Base-by-base conservation (phyloP, 2,329 filamentous ascomycete genomes). In the Calonectria leucothoes region DNA sequence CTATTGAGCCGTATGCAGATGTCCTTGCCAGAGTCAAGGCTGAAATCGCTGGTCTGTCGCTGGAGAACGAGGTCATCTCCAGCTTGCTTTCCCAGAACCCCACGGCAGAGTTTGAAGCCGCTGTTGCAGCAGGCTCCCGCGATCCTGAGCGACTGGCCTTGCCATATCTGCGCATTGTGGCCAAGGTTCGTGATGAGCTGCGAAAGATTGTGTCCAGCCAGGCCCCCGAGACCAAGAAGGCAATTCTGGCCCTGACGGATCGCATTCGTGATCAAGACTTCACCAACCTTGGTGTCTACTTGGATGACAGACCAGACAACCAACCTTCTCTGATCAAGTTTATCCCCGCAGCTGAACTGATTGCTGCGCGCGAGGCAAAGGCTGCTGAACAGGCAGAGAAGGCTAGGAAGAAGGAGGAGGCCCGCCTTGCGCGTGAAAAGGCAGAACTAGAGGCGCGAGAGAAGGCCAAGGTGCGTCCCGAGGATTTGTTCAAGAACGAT, bases 271-370 rank as follows among this genome's bases (percentile, higher is more conserved):
- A 98, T 82, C 89, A 91, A 12, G 92, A 96, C 70, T 91, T 98
- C 14, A 96, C 94, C 79, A 92, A 96, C 71, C 87, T 97, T 0
- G 94, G 93, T 45, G 93, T 98, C 71, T 97, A 97, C 81, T 91
- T 98, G 1, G 96, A 98, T 81, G 96, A 98, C 80, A 91, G 95
- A 64, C 86, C 86, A n/a, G 90, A 90, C 59, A 87, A 87, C 69
- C 89, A 89, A 81, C 93, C 91, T 0, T 95, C 95, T 0, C 89
- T 98, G 37, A 93, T 98, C 74, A 92, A 92, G 79, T 92, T 92
- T 73, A 86, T 92, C 12, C 89, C 90, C 0, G 89, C 88, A 5
- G 85, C 87, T 5, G 89, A 91, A 74, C 84, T 93, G 31, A 88
- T 92, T 42, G 89, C 89, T 2, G 88, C 89, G 3, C 86, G 89